Evolutionary conservation across 1,139 yeast genomes (phyloP).

Genomic region (Kodamaea anthophila): DNA sequence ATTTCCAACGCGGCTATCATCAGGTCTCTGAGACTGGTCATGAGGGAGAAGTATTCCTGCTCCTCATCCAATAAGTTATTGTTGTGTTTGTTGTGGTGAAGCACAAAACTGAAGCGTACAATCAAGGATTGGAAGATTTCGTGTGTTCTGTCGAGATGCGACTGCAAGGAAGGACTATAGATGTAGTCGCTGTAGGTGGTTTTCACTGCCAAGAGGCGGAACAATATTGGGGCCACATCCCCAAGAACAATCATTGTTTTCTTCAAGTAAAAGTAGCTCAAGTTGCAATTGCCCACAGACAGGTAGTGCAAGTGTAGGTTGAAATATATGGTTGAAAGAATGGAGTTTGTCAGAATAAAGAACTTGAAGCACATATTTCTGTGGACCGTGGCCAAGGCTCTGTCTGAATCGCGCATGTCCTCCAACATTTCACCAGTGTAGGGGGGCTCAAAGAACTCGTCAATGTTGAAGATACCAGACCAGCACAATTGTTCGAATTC

Average conservation of each 20-base stretch:
- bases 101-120: slow-evolving; percentile 16
- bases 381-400: slow-evolving; percentile 13
- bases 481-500: slow-evolving; percentile 7
- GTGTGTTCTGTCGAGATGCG: slow-evolving; percentile 30
- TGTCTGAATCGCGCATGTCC: slow-evolving; percentile 10
- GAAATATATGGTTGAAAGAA: slow-evolving; percentile 29
- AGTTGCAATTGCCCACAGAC: slow-evolving; percentile 14
- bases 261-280: slow-evolving; percentile 28
- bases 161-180: slow-evolving; percentile 36
- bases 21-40: slow-evolving; percentile 5
- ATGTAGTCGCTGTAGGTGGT: slow-evolving; percentile 33
- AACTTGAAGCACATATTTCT: slow-evolving; percentile 23
- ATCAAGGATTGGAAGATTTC: slow-evolving; percentile 28
- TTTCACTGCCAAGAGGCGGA: slow-evolving; percentile 25
- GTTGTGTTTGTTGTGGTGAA: slow-evolving; percentile 8
- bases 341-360: slow-evolving; percentile 24
- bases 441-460: neutral
- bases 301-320: slow-evolving; percentile 33
- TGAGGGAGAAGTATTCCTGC: slow-evolving; percentile 6
- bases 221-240: slow-evolving; percentile 34
- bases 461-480: slow-evolving; percentile 4
- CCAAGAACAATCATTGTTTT: slow-evolving; percentile 24
- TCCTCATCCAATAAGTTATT: slow-evolving; percentile 8
- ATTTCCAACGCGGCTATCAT: slow-evolving; percentile 6
- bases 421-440: slow-evolving; percentile 1